Percentiles rank a stretch among this genome's conserved stretches.
These are phyloP conservation scores for Metschnikowia cerradonensis DNA, from an alignment of 805 yeast species.

Conservation along the genomic window DNA sequence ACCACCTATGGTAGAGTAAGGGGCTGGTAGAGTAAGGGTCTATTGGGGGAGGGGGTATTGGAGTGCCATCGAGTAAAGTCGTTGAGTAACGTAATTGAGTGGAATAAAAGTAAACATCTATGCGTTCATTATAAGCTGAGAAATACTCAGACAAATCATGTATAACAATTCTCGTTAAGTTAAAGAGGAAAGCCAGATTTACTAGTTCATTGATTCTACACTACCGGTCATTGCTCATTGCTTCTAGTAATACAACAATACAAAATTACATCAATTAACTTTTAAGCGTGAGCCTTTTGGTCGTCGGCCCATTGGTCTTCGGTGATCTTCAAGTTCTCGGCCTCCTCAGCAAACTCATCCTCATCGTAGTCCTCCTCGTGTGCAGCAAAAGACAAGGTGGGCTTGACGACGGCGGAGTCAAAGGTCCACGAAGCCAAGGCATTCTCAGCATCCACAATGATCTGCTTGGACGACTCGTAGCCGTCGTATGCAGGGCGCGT, in stretches of 20 bases:
- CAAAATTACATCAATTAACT: not conserved
- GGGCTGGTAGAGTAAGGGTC: no score
- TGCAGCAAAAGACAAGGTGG: constrained; percentile 60
- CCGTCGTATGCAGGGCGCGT: constrained; percentile 88
- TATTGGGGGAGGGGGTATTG: no score
- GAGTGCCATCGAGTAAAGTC: no score
- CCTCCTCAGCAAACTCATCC: constrained; percentile 43
- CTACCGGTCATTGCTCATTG: not conserved
- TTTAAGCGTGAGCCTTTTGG: constrained; percentile 15
- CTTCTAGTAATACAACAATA: not conserved
- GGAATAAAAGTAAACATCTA: no score
- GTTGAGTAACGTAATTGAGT: no score
- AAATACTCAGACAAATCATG: no score
- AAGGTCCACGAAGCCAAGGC: constrained; percentile 83
- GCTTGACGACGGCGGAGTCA: constrained; percentile 77
- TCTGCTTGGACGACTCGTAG: constrained; percentile 83
- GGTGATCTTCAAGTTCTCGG: constrained; percentile 44
- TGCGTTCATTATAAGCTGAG: no score
- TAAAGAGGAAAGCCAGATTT: no score
- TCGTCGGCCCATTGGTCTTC: constrained; percentile 20
- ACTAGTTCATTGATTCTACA: no score
- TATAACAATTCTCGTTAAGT: no score
- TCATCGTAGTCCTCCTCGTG: constrained; percentile 53
- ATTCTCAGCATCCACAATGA: constrained; percentile 79
- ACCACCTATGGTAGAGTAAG: no score